Evolutionary conservation across 805 yeast genomes (phyloP).

Genomic region (Ogataea pignaliae): DNA sequence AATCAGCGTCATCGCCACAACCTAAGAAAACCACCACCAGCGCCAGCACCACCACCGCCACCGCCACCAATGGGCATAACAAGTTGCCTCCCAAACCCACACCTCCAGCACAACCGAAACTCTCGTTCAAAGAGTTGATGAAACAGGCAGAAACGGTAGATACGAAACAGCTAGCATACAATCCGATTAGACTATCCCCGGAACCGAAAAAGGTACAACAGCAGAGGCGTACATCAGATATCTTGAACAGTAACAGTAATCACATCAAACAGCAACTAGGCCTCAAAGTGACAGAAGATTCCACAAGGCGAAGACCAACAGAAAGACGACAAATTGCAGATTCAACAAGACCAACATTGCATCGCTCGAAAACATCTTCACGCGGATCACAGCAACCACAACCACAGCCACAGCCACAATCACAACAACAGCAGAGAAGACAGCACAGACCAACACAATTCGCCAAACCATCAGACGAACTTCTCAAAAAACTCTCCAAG

Average conservation of each 20-base stretch:
- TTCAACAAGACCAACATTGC: background rate
- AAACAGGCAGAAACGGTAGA: slow-evolving; percentile 62
- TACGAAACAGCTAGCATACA: slow-evolving; percentile 37
- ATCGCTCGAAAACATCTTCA: too few species aligned
- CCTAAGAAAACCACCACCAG: slow-evolving; percentile 4
- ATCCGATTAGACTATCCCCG: slow-evolving; percentile 19
- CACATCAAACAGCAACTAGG: too few species aligned
- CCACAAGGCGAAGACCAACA: background rate
- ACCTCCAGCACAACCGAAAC: slow-evolving; percentile 33
- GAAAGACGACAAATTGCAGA: background rate
- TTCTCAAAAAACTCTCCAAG: slow-evolving; percentile 42
- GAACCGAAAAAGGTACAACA: slow-evolving; percentile 4
- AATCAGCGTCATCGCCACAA: slow-evolving; percentile 4
- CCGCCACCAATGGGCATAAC: slow-evolving; percentile 6
- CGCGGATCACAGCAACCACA: too few species aligned
- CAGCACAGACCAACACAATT: slow-evolving; percentile 14
- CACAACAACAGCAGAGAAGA: too few species aligned
- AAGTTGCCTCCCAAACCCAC: slow-evolving; percentile 4
- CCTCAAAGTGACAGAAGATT: background rate
- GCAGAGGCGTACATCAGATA: background rate
- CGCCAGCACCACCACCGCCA: slow-evolving; percentile 5
- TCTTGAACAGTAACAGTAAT: background rate
- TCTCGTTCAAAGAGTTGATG: slow-evolving; percentile 66
- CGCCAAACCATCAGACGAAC: slow-evolving; percentile 54
- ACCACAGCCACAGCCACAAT: too few species aligned